Base-by-base conservation (phyloP, 2,329 filamentous ascomycete species). In the Verticillium albo-atrum region DNA sequence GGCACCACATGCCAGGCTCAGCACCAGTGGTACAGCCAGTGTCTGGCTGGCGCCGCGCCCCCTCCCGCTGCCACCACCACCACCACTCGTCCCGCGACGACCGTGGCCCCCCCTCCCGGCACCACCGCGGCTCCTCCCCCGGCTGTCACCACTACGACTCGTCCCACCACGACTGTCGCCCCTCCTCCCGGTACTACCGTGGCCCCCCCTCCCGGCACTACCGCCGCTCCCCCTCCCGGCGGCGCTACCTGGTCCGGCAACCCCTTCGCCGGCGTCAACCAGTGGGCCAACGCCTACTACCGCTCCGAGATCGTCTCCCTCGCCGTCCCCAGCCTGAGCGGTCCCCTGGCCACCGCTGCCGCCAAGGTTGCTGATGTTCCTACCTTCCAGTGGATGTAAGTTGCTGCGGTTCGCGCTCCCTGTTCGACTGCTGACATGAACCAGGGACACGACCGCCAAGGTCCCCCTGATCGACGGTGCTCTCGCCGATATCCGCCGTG, bases 321-420 rank as follows among this genome's bases (percentile, higher is more conserved):
- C 20, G 88, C 88, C 7, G 81, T 90, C 23, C 87, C 88, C 9
- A 83, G 82, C 17, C 72, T 91, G 61, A 82, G 82, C 10, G 79
- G 81, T 4, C 76, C 83, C 26, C 74, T 82, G 68, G 79, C 79
- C 15, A 79, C 82, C 20, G 80, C 78, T 62, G 80, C 81, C 6
- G 76, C 77, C 23, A 77, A 76, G 54, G 81, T 82, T 35, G 82
- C 79, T 58, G 74, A 81, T 61, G 79, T 84, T 1, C 79, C 81
- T 27, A 79, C 76, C 55, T 83, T 82, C 70, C 77, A 79, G 71
- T 83, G 79, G 80, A 71, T 80, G 75, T 82, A 67, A 72, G 75
- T 71, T 55, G 55, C 30, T 58, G 15, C 56, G 51, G 26, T 53
- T 23, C 17, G 28, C 32, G n/a, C 12, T 10, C 20, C 20, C 61